phyloP scores from a whole-genome alignment of 129 eudicot genomes.

The carrot (Daucus carota) region DH1_v3.0 NC_030384.2:30028501-30029000 shows the following conservation, averaged over 20 bases:
- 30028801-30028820: neutral
- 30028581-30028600: conserved; percentile 9
- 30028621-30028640: neutral
- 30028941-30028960: no score
- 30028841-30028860: conserved; percentile 13
- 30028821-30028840: no score
- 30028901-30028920: neutral
- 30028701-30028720: neutral
- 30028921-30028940: no score
- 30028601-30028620: neutral
- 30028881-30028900: neutral
- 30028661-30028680: conserved; percentile 10
- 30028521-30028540: neutral
- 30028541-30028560: neutral
- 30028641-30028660: neutral
- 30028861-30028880: conserved; percentile 1
- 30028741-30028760: no score
- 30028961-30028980: neutral
- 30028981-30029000: neutral
- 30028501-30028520: neutral
- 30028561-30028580: neutral
- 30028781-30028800: no score
- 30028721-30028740: neutral
- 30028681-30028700: neutral
- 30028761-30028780: no score